Conservation (phyloP, 2,329 filamentous ascomycete species). For the Fusarium illudens region DNA sequence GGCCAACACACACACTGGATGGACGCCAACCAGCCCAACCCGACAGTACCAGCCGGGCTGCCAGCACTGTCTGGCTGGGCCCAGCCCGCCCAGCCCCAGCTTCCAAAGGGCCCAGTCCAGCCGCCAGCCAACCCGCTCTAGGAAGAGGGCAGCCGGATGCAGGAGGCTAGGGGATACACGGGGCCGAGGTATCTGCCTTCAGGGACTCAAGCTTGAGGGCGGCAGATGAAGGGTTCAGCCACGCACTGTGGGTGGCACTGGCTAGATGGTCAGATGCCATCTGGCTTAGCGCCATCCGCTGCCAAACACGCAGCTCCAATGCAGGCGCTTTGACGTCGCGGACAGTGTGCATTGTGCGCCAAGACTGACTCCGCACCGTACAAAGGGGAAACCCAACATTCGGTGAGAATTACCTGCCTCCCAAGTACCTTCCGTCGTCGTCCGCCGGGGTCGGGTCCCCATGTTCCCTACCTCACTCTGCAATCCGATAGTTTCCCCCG, state of each 20-base stretch:
- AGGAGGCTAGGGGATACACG: conserved; percentile 27
- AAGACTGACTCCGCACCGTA: conserved; percentile 9
- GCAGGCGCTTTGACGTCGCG: background rate
- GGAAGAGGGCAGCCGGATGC: conserved; percentile 30
- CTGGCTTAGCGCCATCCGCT: background rate
- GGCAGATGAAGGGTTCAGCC: background rate
- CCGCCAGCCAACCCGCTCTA: background rate
- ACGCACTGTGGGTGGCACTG: conserved; percentile 5
- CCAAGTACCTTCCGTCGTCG: conserved; percentile 2
- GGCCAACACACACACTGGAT: background rate
- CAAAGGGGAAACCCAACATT: background rate
- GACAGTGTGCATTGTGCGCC: background rate
- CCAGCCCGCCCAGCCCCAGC: conserved; percentile 3
- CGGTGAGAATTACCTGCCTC: conserved; percentile 1
- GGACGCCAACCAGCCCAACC: conserved; percentile 23
- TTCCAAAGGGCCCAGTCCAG: conserved; percentile 29
- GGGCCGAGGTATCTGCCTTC: conserved; percentile 4
- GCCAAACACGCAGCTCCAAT: background rate
- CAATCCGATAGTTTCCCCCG: conserved; percentile 14
- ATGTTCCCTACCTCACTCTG: conserved; percentile 7
- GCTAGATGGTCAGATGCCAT: conserved; percentile 1
- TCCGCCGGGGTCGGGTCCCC: background rate
- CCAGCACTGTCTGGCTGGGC: background rate
- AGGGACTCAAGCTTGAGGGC: conserved; percentile 19
- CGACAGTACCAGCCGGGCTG: conserved; percentile 14